These are phyloP conservation scores for Pichia manshurica DNA, from an alignment of 805 yeast genomes.

Conservation along the genomic window DNA sequence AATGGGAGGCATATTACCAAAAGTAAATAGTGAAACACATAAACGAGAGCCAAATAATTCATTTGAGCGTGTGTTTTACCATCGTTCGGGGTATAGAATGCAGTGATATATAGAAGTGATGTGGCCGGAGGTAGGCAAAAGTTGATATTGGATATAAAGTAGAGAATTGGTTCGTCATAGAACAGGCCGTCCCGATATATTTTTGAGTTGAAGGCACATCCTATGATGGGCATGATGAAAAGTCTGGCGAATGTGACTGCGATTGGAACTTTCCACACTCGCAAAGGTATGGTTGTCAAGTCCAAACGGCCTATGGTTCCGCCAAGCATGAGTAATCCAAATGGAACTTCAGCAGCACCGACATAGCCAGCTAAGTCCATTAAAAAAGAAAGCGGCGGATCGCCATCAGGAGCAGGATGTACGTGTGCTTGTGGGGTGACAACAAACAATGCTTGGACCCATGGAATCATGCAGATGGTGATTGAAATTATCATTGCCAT, in stretches of 20 bases:
- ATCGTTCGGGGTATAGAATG: conserved; percentile 70
- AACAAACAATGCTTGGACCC: conserved; percentile 68
- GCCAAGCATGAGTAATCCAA: conserved; percentile 77
- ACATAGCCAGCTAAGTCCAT: conserved; percentile 77
- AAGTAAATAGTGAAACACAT: conserved; percentile 67
- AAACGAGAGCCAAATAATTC: conserved; percentile 76
- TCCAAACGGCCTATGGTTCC: conserved; percentile 81
- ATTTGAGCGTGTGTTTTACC: conserved; percentile 53
- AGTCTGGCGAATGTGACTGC: conserved; percentile 53
- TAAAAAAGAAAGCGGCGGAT: conserved; percentile 77
- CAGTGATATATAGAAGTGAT: conserved; percentile 82
- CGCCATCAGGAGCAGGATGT: conserved; percentile 74
- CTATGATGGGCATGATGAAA: conserved; percentile 71
- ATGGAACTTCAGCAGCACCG: conserved; percentile 83
- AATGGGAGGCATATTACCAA: conserved; percentile 69
- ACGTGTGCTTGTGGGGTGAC: conserved; percentile 41
- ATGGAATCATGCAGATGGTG: conserved; percentile 74
- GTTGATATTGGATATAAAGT: conserved; percentile 67
- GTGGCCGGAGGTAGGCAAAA: conserved; percentile 87
- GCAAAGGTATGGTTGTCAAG: conserved; percentile 53
- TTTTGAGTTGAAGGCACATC: conserved; percentile 58
- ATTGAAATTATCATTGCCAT: conserved; percentile 59
- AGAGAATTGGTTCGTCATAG: conserved; percentile 52
- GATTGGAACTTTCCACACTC: conserved; percentile 66
- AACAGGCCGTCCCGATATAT: conserved; percentile 60